A percentile compares a stretch with the other conserved stretches of the same genome.
Conservation (phyloP, 495 filamentous ascomycete species). For the Aspergillus wentii region DNA sequence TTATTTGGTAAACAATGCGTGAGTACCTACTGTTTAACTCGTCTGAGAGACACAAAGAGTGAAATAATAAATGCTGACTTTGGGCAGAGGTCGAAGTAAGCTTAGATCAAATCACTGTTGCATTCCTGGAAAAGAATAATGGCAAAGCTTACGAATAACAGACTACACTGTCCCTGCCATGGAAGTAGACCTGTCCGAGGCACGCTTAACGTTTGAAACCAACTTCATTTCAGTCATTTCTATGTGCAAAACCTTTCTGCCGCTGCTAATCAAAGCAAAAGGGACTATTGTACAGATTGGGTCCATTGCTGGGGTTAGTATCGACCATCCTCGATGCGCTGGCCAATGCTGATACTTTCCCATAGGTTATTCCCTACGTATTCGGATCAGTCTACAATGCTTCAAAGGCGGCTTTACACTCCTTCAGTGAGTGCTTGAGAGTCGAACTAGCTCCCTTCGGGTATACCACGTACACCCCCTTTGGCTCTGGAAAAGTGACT, state of each 20-base stretch:
- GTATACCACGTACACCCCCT: constrained; percentile 17
- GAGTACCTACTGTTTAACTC: constrained; percentile 14
- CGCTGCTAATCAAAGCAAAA: constrained; percentile 51
- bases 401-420: constrained; percentile 59
- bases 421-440: constrained; percentile 55
- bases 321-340: not conserved
- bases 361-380: constrained; percentile 47
- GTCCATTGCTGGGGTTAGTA: constrained; percentile 45
- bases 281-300: constrained; percentile 61
- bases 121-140: not conserved
- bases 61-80: constrained; percentile 9
- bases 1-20: constrained; percentile 61
- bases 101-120: not conserved
- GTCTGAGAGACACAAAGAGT: not conserved
- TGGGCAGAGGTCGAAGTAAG: constrained; percentile 35
- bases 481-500: not conserved
- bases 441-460: constrained; percentile 47
- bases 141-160: constrained; percentile 11
- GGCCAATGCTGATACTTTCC: not conserved
- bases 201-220: constrained; percentile 48
- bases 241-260: constrained; percentile 55
- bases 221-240: constrained; percentile 57
- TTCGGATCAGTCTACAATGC: constrained; percentile 59
- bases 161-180: constrained; percentile 60
- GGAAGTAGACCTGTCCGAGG: constrained; percentile 49